phyloP scores from a whole-genome alignment of 768 basidiomycete species.

The Nevesoporus exiguus region DNA sequence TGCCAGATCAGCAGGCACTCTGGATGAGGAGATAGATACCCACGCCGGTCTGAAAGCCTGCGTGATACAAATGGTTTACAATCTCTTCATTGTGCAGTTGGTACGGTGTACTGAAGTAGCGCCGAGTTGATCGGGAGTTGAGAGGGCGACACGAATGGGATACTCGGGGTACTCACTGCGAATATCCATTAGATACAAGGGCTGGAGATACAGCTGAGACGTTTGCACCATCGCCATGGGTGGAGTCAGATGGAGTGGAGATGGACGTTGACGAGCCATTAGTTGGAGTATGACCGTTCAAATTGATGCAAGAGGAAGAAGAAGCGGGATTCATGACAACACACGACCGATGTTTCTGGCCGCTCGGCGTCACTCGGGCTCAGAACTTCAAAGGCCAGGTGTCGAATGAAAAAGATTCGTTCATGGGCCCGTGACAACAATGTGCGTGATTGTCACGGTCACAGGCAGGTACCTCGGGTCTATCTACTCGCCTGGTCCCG shows the following conservation, averaged over 20 bases:
- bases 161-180: conserved; percentile 54
- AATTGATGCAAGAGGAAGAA: conserved; percentile 34
- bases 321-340: conserved; percentile 25
- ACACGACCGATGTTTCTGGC: not conserved
- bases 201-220: conserved; percentile 29
- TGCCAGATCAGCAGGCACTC: conserved; percentile 12
- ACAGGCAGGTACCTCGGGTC: no score
- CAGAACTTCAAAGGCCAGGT: not conserved
- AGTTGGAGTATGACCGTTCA: conserved; percentile 52
- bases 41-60: conserved; percentile 81
- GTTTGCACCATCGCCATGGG: conserved; percentile 33
- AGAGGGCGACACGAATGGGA: not conserved
- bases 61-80: conserved; percentile 72
- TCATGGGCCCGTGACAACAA: conserved; percentile 19
- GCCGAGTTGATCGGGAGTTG: conserved; percentile 7
- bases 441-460: conserved; percentile 23
- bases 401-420: conserved; percentile 17
- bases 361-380: conserved; percentile 2
- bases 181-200: conserved; percentile 53
- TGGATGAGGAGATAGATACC: conserved; percentile 32
- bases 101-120: conserved; percentile 40
- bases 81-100: conserved; percentile 73
- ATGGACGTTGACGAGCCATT: conserved; percentile 45
- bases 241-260: conserved; percentile 37
- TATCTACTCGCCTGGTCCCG: not conserved